Evolutionary conservation across 2,329 filamentous ascomycete genomes (phyloP), one percentile per base, ranked within the genome.

Genomic region (Lizonia empirigonia): DNA sequence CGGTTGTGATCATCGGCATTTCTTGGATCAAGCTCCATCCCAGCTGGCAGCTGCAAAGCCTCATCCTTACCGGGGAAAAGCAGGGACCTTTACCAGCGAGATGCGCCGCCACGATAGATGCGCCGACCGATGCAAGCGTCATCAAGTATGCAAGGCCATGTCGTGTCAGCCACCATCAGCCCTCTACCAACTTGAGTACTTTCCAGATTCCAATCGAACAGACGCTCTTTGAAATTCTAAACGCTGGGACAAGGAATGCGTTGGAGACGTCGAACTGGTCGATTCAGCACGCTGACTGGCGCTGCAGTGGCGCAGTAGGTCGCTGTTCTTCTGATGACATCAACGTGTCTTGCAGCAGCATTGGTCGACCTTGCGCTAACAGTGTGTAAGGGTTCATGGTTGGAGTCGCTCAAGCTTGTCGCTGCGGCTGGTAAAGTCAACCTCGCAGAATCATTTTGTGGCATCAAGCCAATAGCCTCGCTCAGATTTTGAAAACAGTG

Each of bases 361-460:
- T 54, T 26, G 38, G 36, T 38, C 37, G 39, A 39, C 38, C 16
- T 37, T 44, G 37, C 44, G 52, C 50, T 51, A 52, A 51, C 9
- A 36, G 15, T 9, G 30, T 27, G 19, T 27, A 38, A 38, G 36
- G 30, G 32, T 61, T 30, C 37, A 53, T 64, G 52, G 56, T 49
- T 60, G 50, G 62, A 32, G 37, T 59, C 53, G 53, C 60, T 62
- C 44, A 60, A 46, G 55, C 35, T 55, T 26, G 48, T 58, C 50
- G 52, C 50, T 44, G 58, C 39, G 49, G 32, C 48, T 36, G 35
- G 32, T 27, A n/a, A n/a, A n/a, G n/a, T n/a, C n/a, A n/a, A n/a
- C n/a, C n/a, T n/a, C n/a, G n/a, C n/a, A n/a, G n/a, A n/a, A n/a
- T n/a, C n/a, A n/a, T n/a, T n/a, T n/a, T n/a, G n/a, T n/a, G n/a